A percentile compares a stretch with the other conserved stretches of the same genome.
Evolutionary conservation across 306 rosid species (phyloP).

Genomic region (Casuarina glauca): DNA sequence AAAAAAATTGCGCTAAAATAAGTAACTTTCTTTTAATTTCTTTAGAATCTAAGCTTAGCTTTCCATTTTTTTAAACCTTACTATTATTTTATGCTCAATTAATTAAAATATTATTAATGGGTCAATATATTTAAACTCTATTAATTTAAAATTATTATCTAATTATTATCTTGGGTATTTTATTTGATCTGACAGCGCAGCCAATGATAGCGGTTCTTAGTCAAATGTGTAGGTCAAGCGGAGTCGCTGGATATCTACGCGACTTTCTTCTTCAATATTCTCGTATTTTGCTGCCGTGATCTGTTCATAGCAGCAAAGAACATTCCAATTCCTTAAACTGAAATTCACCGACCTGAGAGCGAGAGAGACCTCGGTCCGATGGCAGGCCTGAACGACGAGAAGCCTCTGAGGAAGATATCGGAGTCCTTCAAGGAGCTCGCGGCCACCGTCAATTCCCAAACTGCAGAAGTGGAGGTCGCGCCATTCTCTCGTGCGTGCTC

Average conservation of each 20-base stretch:
- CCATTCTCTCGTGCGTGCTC: conserved; percentile 79
- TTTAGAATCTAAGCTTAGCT: too few species aligned
- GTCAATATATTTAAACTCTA: too few species aligned
- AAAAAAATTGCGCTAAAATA: too few species aligned
- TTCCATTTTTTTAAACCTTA: too few species aligned
- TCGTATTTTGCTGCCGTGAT: too few species aligned
- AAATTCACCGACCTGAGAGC: neutral
- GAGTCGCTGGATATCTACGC: neutral
- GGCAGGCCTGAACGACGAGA: conserved; percentile 41
- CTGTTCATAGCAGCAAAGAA: neutral
- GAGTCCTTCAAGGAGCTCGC: conserved; percentile 69
- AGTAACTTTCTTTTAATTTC: too few species aligned
- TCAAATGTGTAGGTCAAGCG: neutral
- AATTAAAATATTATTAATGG: too few species aligned
- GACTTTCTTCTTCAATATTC: neutral
- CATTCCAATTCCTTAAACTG: neutral
- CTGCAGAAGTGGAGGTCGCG: conserved; percentile 50
- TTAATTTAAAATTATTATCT: too few species aligned
- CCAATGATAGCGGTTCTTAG: too few species aligned
- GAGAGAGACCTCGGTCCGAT: conserved; percentile 30
- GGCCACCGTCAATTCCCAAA: conserved; percentile 41
- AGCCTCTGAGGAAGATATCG: conserved; percentile 58
- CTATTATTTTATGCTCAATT: too few species aligned
- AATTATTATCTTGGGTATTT: too few species aligned
- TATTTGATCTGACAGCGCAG: too few species aligned